Evolutionary conservation across 2,329 filamentous ascomycete species (phyloP), one percentile per base, ranked within the genome.

Genomic region (Rosellinia necatrix): DNA sequence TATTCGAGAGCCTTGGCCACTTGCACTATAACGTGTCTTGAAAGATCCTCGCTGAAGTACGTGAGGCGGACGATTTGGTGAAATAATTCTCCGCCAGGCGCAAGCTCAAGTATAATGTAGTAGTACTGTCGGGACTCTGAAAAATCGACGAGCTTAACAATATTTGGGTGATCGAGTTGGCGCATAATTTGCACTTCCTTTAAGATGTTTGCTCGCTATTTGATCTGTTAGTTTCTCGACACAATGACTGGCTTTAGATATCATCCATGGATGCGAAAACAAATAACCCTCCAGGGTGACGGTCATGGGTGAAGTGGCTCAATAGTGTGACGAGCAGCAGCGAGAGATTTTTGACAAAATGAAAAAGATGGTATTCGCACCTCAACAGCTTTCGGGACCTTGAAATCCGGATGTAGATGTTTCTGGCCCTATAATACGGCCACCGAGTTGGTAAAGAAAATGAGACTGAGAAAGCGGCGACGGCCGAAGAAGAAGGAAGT

Each of bases 111-210:
- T 38, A 99, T 87, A 66, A 99, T 97, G 77, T 96, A 99, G 76
- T 97, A 97, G 72, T 97, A 97, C 73, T 97, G 92, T 56, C 84
- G 83, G 1, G 92, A 96, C 74, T 99, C 94, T 61, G 89, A 89
- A 71, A 97, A 97, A 68, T 96, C 91, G 68, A 97, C 82, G 55
- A 99, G 84, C 71, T 91, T 93, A 73, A 97, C 86, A 59, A 99
- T 94, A 71, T 97, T 97, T 60, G 93, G 92, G 66, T 99, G 94
- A 64, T 97, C 92, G 43, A 99, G 81, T 69, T 96, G 90, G 62
- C 92, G 91, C 93, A 99, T 99, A 66, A 99, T 99, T 69, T 96
- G 91, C 12, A 99, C 94, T 75, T 99, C 94, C 76, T 99, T 99
- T 59, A 99, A 78, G 64, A 99, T 97, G 70, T 97, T 99, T 62